Evolutionary conservation across 345 rosid genomes (phyloP), one percentile per base, ranked within the genome.

Genomic region (Populus tremula): DNA sequence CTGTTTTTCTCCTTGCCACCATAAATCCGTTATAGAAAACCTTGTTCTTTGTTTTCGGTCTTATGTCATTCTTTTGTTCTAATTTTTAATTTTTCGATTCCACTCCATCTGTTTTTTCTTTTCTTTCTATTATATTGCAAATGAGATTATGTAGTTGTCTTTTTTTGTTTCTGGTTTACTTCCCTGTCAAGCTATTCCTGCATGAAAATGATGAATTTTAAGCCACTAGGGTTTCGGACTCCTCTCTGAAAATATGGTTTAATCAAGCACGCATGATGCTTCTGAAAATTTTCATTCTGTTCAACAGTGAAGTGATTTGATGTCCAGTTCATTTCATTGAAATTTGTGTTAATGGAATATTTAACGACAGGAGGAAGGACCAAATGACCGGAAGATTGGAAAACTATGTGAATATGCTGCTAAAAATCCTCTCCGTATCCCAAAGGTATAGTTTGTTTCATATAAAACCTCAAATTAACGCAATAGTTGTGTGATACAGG

Each of bases 331-430:
- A 53, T 38, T 36, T 49, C 25, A n/a, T 76, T 64, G 43, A 47
- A 72, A 25, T 33, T 25, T 62, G 4, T 76, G 25, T 43, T 76
- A 35, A 29, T 80, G 53, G 67, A 23, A n/a, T 62, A 47, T 67
- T 76, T n/a, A 67, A 73, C 87, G 82, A 77, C 84, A 96, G 98
- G 97, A 88, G 21, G 97, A 94, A 83, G 98, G 88, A 73, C 94
- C 92, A 47, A 94, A 92, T 86, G 99, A 94, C 67, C 84, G 98
- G 77, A 94, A 87, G 86, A 94, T 96, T 27, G 93, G 90, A 75
- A 96, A 92, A 85, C 89, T 96, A 36, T 96, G 99, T 83, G 98
- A 96, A 81, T 96, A 96, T 84, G 98, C 94, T 79, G 85, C 90
- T 69, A 96, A 87, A 84, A 94, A 96, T 72, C 94, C 98, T 77